Evolutionary conservation across 1,284 basidiomycete genomes (phyloP).

Genomic region (Schizophyllum commune): DNA sequence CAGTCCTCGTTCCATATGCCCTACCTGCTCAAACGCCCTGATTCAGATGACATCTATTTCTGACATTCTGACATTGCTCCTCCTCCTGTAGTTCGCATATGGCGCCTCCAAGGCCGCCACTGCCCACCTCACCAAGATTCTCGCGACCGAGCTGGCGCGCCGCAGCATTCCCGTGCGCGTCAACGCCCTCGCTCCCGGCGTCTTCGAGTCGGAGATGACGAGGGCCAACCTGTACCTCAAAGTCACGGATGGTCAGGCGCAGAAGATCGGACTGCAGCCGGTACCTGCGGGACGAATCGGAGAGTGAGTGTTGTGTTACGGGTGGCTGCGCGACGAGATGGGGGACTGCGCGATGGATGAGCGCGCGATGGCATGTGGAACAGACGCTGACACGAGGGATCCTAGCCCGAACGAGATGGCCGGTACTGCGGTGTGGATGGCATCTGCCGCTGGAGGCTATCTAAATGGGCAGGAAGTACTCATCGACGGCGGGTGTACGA

Average conservation of each 20-base stretch:
- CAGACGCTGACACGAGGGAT: too few relatives aligned
- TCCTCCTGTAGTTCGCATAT: slow-evolving; percentile 61
- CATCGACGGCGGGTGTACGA: slow-evolving; percentile 64
- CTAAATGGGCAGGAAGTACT: slow-evolving; percentile 68
- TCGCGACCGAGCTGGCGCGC: slow-evolving; percentile 67
- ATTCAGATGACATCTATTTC: too few relatives aligned
- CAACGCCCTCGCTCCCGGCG: slow-evolving; percentile 66
- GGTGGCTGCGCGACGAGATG: neutral
- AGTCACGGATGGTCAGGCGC: slow-evolving; percentile 44
- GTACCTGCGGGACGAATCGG: slow-evolving; percentile 58
- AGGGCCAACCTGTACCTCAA: slow-evolving; percentile 37
- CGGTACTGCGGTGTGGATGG: slow-evolving; percentile 65
- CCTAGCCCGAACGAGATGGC: slow-evolving; percentile 64
- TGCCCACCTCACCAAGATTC: slow-evolving; percentile 64
- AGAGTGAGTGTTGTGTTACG: slow-evolving; percentile 49
- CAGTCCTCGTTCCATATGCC: neutral
- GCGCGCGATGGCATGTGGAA: too few relatives aligned
- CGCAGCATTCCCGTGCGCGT: slow-evolving; percentile 65
- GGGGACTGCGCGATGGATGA: too few relatives aligned
- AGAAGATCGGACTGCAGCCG: slow-evolving; percentile 44
- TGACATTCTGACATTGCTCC: too few relatives aligned
- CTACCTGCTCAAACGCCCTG: neutral
- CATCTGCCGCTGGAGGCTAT: slow-evolving; percentile 62
- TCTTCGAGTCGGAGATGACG: slow-evolving; percentile 58
- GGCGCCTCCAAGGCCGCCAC: slow-evolving; percentile 73